These are phyloP conservation scores for Niebla homalea DNA, from an alignment of 495 filamentous ascomycete species.

Conservation along the genomic window DNA sequence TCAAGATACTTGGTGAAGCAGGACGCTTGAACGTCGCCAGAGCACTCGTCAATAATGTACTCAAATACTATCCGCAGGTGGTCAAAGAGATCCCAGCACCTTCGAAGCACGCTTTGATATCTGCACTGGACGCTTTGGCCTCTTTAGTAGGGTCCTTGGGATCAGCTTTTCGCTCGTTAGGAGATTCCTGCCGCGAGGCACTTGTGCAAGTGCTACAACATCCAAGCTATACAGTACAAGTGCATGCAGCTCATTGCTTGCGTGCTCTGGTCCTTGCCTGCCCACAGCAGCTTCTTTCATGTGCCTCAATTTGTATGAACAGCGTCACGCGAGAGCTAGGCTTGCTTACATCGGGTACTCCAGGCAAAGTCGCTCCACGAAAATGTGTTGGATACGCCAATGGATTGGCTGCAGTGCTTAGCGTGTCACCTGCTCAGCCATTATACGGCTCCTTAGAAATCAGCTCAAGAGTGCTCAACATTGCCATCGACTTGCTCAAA, in stretches of 20 bases:
- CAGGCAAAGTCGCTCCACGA: constrained; percentile 64
- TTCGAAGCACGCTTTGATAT: constrained; percentile 69
- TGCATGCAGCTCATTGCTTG: constrained; percentile 72
- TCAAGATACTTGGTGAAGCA: constrained; percentile 71
- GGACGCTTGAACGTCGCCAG: constrained; percentile 73
- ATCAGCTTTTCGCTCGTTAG: constrained; percentile 61
- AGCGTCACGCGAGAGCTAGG: constrained; percentile 77
- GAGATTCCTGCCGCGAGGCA: constrained; percentile 72
- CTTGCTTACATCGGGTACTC: constrained; percentile 41
- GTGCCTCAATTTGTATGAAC: constrained; percentile 93
- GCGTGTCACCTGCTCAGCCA: constrained; percentile 74
- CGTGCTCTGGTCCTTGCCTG: constrained; percentile 80
- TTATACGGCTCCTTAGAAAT: constrained; percentile 93
- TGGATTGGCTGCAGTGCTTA: constrained; percentile 81
- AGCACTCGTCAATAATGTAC: constrained; percentile 68
- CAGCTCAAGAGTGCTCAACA: constrained; percentile 77
- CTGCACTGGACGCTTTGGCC: constrained; percentile 64
- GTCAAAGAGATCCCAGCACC: constrained; percentile 86
- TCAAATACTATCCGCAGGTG: constrained; percentile 91
- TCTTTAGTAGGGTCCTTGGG: constrained; percentile 70
- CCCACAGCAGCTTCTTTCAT: constrained; percentile 80
- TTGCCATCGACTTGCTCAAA: constrained; percentile 86
- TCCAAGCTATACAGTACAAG: constrained; percentile 89
- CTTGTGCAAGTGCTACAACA: constrained; percentile 87
- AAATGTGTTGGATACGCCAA: constrained; percentile 87